Evolutionary conservation across 2,329 filamentous ascomycete species (phyloP).

Genomic region (Dendryphion nanum): DNA sequence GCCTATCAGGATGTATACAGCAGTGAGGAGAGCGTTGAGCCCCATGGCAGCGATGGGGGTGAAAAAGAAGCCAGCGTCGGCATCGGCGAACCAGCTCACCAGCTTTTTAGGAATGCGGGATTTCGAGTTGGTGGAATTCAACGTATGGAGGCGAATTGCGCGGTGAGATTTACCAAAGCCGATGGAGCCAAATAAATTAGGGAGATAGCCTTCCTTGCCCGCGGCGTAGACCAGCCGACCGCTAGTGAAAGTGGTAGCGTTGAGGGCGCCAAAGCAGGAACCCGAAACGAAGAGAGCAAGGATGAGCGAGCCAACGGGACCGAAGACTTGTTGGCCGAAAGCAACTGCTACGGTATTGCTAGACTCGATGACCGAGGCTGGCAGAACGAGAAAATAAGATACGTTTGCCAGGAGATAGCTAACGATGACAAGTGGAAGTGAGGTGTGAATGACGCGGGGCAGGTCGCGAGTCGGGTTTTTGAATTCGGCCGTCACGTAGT

Average conservation of each 20-base stretch:
- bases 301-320: conserved; percentile 74
- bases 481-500: conserved; percentile 97
- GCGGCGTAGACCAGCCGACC: conserved; percentile 91
- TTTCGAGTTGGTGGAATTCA: conserved; percentile 18
- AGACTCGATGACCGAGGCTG: conserved; percentile 73
- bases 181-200: conserved; percentile 76
- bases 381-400: conserved; percentile 91
- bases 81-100: conserved; percentile 43
- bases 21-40: conserved; percentile 74
- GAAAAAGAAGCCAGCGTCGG: conserved; percentile 81
- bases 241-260: conserved; percentile 90
- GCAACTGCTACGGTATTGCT: conserved; percentile 95
- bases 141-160: conserved; percentile 32
- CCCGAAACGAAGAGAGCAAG: conserved; percentile 87
- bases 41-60: conserved; percentile 91
- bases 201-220: conserved; percentile 92
- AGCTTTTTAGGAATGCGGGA: conserved; percentile 21
- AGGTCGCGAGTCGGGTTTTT: conserved; percentile 86
- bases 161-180: conserved; percentile 59
- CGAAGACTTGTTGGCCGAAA: conserved; percentile 89
- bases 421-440: conserved; percentile 89
- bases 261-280: conserved; percentile 91
- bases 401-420: conserved; percentile 90
- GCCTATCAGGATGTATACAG: conserved; percentile 77
- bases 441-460: conserved; percentile 91